phyloP scores from a whole-genome alignment of 768 basidiomycete genomes.

The Brasilioporus rufonigricans region DNA sequence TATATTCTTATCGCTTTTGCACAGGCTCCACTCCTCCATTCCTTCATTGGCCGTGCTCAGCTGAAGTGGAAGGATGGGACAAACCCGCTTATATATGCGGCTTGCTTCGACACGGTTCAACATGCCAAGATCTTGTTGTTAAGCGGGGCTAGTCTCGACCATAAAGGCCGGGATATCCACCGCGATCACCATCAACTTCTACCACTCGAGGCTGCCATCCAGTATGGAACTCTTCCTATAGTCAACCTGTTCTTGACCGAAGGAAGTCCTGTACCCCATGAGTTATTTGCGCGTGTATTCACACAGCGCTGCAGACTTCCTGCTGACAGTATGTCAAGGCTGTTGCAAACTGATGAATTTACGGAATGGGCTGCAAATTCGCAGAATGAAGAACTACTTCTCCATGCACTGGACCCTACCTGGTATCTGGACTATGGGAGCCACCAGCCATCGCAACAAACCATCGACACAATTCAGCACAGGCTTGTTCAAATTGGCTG shows the following conservation, averaged over 20 bases:
- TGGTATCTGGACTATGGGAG: no score
- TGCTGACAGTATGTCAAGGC: no score
- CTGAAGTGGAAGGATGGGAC: background rate
- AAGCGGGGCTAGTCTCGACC: background rate
- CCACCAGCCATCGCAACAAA: background rate
- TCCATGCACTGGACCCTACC: background rate
- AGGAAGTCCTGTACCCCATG: background rate
- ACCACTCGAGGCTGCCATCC: background rate
- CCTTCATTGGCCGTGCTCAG: no score
- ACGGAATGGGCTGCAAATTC: no score
- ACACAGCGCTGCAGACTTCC: background rate
- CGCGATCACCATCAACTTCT: no score
- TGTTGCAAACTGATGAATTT: no score
- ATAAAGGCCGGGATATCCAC: background rate
- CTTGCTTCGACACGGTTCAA: background rate
- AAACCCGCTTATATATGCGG: background rate
- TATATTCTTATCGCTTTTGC: no score
- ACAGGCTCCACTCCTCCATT: no score
- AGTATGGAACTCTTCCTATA: background rate
- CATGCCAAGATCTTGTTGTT: no score
- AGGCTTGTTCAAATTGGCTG: no score
- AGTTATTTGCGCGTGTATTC: background rate
- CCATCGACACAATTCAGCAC: background rate
- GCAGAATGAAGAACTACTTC: background rate
- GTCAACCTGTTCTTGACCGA: background rate